Base-by-base conservation (phyloP, 75 land plant species). In the Ceratopteris richardii region DNA sequence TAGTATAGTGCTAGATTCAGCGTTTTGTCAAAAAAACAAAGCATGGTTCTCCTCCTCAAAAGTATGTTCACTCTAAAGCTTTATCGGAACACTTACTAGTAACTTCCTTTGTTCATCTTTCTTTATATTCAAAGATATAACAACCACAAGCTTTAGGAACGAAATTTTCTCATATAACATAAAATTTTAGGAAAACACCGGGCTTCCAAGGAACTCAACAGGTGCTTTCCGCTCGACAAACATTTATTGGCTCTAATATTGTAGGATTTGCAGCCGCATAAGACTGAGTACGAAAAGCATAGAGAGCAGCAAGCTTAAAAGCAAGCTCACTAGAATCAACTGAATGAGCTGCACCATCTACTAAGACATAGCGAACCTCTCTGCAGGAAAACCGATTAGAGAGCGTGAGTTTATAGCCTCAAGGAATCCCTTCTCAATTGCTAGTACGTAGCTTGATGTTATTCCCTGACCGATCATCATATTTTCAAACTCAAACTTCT, bases 311-410 rank as follows among this genome's bases (percentile, higher is more conserved):
- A 40, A 90, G 68, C 65, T 95, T 90, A 52, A 95, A 95, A 33
- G 99, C 99, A 65, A 95, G 99, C 58, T 95, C 97, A 71, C 99
- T 95, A n/a, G 97, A 95, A 82, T 95, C 99, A 16, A 95, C 99
- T 51, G 96, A 76, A 75, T 95, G 99, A 18, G 99, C 64, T 56
- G 97, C 92, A 63, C 99, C 99, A 76, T 95, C 99, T 2, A 82
- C 87, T 74, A 95, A 63, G 26, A 80, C 88, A 51, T 84, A 57
- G 26, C 99, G 83, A 22, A 90, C 53, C 82, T 67, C 66, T 90
- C 99, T 31, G 90, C 97, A 39, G 99, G 99, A 72, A 92, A 88
- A 23, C 89, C 99, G 58, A 95, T 95, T 37, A 95, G 69, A 51
- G 99, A 84, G 55, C 68, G 90, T 92, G 99, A 95, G 58, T 95